Evolutionary conservation across 805 yeast species (phyloP).

Genomic region (Barnettozyma wickerhamii): DNA sequence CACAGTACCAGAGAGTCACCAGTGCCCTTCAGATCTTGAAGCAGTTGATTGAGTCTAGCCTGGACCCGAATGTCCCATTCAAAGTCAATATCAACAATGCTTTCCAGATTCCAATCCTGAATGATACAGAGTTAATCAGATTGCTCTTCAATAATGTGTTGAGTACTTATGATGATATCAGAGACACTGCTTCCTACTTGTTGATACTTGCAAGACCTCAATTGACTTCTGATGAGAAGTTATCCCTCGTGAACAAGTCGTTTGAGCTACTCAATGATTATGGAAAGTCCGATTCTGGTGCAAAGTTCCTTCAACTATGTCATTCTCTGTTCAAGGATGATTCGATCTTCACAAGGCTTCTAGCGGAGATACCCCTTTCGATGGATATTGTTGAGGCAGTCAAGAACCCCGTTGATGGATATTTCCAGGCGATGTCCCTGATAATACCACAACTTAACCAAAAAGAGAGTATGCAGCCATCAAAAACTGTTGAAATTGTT

Average conservation of each 20-base stretch:
- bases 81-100: constrained; percentile 46
- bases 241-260: constrained; percentile 22
- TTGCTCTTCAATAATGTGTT: constrained; percentile 57
- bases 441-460: constrained; percentile 30
- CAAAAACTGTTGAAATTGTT: constrained; percentile 17
- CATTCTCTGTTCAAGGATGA: constrained; percentile 35
- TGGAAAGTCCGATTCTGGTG: constrained; percentile 77
- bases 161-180: constrained; percentile 74
- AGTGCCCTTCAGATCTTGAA: constrained; percentile 45
- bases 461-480: constrained; percentile 6
- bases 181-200: constrained; percentile 47
- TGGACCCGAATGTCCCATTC: constrained; percentile 43
- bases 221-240: constrained; percentile 9
- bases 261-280: constrained; percentile 38
- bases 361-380: constrained; percentile 31
- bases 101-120: constrained; percentile 41
- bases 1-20: constrained; percentile 49
- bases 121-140: constrained; percentile 33
- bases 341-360: constrained; percentile 29
- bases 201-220: constrained; percentile 28
- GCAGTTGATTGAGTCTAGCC: constrained; percentile 47
- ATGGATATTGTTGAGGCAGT: constrained; percentile 40
- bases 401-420: constrained; percentile 61
- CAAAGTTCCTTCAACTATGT: constrained; percentile 52
- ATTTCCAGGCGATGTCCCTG: constrained; percentile 53